These are phyloP conservation scores for Ceratocystis variospora DNA, from an alignment of 2,329 filamentous ascomycete genomes.

Conservation along the genomic window DNA sequence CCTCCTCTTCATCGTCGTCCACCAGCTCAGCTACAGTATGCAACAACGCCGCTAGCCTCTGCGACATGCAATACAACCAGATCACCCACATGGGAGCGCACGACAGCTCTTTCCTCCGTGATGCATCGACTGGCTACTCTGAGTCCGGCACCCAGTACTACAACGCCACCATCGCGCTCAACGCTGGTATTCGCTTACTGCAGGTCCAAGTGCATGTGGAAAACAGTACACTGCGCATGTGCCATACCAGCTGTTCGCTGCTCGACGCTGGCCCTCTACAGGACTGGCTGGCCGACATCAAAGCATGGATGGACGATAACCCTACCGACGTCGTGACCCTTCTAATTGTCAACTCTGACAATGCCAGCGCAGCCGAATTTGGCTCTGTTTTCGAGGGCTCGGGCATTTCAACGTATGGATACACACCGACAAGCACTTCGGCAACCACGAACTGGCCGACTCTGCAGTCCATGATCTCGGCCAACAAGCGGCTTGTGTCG, in stretches of 20 bases:
- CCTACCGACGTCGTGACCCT: conserved; percentile 64
- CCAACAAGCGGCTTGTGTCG: conserved; percentile 50
- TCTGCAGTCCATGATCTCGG: conserved; percentile 51
- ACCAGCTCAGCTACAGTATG: conserved; percentile 36
- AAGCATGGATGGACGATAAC: conserved; percentile 54
- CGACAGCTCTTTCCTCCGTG: conserved; percentile 57
- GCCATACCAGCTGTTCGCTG: conserved; percentile 53
- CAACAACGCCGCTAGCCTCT: conserved; percentile 70
- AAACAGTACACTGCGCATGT: conserved; percentile 48
- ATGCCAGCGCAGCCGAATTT: conserved; percentile 41
- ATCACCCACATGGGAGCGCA: conserved; percentile 69
- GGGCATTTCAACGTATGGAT: conserved; percentile 49
- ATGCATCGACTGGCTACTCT: conserved; percentile 46
- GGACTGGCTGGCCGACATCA: conserved; percentile 50
- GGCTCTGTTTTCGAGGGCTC: conserved; percentile 41
- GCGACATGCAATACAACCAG: conserved; percentile 55
- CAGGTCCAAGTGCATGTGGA: conserved; percentile 45
- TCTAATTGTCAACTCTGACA: conserved; percentile 57
- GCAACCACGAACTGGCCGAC: conserved; percentile 51
- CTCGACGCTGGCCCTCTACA: conserved; percentile 55
- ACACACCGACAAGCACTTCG: conserved; percentile 35
- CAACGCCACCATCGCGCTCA: conserved; percentile 57
- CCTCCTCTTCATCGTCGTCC: conserved; percentile 18
- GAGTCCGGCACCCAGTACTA: conserved; percentile 59
- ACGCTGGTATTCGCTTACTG: conserved; percentile 56